A percentile compares a stretch with the other conserved stretches of the same genome.
Conservation (phyloP, 441 rosid species). For the Erysimum cheiri region DNA sequence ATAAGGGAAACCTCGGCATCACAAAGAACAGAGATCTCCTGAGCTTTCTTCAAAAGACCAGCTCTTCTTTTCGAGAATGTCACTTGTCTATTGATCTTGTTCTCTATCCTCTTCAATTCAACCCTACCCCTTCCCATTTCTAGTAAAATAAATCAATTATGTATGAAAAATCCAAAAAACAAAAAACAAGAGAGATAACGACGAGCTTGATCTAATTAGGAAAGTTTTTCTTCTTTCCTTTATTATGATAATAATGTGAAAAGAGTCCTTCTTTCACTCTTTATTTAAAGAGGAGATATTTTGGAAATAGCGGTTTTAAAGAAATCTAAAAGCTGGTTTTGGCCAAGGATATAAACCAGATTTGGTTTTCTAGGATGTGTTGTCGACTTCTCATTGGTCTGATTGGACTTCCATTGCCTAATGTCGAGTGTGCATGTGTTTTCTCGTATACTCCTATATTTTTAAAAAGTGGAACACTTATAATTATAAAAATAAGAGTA, state of each 20-base stretch:
- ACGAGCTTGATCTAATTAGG: slow-evolving; percentile 37
- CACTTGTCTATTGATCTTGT: slow-evolving; percentile 69
- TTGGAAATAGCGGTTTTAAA: slow-evolving; percentile 38
- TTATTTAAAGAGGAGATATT: slow-evolving; percentile 42
- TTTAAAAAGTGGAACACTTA: background rate
- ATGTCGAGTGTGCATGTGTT: slow-evolving; percentile 31
- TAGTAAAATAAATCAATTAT: slow-evolving; percentile 3
- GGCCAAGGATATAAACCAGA: slow-evolving; percentile 28
- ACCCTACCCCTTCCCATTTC: slow-evolving; percentile 74
- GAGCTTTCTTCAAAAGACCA: slow-evolving; percentile 71
- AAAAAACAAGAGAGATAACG: slow-evolving; percentile 42
- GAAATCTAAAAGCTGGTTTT: slow-evolving; percentile 34
- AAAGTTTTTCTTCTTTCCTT: slow-evolving; percentile 30
- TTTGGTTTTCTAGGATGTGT: slow-evolving; percentile 38
- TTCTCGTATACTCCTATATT: slow-evolving; percentile 15
- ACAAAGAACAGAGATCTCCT: slow-evolving; percentile 67
- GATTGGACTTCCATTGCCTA: slow-evolving; percentile 37
- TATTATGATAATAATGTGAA: slow-evolving; percentile 25
- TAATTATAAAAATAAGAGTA: slow-evolving; percentile 2
- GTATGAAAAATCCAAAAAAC: slow-evolving; percentile 20
- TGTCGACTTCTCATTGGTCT: slow-evolving; percentile 47
- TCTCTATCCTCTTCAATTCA: slow-evolving; percentile 71
- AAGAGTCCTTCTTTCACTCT: slow-evolving; percentile 24
- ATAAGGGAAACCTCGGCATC: slow-evolving; percentile 61
- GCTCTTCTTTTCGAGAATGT: slow-evolving; percentile 69